Base-by-base conservation (phyloP, 306 rosid species). In the Prinsepia uniflora region DNA sequence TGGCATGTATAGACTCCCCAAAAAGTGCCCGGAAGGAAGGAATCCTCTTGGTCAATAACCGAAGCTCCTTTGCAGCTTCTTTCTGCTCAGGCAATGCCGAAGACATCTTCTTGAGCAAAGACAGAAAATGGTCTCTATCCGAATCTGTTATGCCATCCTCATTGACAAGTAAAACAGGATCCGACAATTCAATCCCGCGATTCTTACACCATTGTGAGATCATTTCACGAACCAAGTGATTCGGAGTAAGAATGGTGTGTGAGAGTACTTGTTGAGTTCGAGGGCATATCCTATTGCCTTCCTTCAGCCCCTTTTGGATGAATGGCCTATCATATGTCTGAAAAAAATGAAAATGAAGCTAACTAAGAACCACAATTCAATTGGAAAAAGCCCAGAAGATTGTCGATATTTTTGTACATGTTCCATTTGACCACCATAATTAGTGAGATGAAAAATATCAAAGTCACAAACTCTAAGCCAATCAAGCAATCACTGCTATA, bases 321-420 rank as follows among this genome's bases (percentile, higher is more conserved):
- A 77, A 88, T 18, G 90, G 82, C 71, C 92, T 83, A 66, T 93
- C 98, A 76, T 85, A 93, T 54, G 98, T 90, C 98, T 93, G 84
- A 22, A 76, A 68, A 70, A 48, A 69, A 82, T 9, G 15, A 3
- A 44, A 72, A 70, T 14, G 7, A 10, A 14, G 74, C 56, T 8
- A 48, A 36, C 49, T 76, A 74, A 18, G 22, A 65, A 39, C 14
- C 45, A 53, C 24, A 53, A 53, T 18, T 46, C 19, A 53, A 53
- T 53, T 10, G 0, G 19, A 53, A 53, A 22, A 56, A 20, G 12
- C 24, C 14, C 61, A 22, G 39, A 22, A 56, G 0, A 56, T 22
- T 56, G 61, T 10, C 17, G 10, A 56, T 11, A 22, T 56, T 22
- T 56, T 10, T 53, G 5, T 46, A 10, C 50, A 46, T 11, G 50